Percentiles rank a stretch among this genome's conserved stretches.
phyloP scores from a whole-genome alignment of 257 asterid species.

The Nicotiana sylvestris region DNA sequence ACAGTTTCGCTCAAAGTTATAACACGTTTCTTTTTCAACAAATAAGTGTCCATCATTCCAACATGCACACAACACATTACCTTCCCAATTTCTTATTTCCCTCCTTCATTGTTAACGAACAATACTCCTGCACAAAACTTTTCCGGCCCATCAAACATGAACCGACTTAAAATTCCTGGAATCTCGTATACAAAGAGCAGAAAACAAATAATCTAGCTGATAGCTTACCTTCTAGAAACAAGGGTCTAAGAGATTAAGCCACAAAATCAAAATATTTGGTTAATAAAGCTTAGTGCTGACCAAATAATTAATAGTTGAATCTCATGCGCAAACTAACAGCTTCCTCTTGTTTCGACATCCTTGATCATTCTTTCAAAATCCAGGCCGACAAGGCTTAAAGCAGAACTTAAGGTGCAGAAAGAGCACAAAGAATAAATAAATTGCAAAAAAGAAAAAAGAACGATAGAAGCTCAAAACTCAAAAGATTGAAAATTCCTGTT shows the following conservation, averaged over 20 bases:
- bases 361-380: background rate
- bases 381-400: background rate
- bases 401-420: background rate
- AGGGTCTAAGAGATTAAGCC: background rate
- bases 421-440: background rate
- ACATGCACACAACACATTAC: background rate
- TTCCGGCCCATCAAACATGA: background rate
- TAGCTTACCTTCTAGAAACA: background rate
- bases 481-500: background rate
- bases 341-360: background rate
- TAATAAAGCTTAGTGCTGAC: background rate
- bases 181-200: background rate
- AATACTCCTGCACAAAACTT: background rate
- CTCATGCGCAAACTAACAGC: background rate
- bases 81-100: background rate
- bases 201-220: background rate
- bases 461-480: background rate
- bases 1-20: background rate
- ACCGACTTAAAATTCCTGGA: background rate
- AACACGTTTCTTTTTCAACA: background rate
- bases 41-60: background rate
- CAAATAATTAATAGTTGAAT: background rate
- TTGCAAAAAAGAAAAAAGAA: background rate
- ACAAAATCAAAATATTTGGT: background rate
- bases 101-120: background rate